These are phyloP conservation scores for Chytriomyces hyalinus DNA, from an alignment of 192 early-diverging fungal species.

Conservation along the genomic window DNA sequence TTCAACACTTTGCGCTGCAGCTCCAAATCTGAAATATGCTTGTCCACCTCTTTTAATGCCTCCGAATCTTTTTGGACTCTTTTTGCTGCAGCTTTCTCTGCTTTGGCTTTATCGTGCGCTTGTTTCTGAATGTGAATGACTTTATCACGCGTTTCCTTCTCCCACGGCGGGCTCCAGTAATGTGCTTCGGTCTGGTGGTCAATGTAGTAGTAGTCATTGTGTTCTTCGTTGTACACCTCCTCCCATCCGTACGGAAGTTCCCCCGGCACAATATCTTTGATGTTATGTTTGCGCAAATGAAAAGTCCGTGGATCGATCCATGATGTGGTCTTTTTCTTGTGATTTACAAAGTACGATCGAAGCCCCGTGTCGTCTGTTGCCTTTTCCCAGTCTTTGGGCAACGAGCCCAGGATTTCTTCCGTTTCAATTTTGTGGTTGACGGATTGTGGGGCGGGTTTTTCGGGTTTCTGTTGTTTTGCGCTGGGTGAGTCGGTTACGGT, in stretches of 20 bases:
- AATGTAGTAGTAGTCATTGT: constrained; percentile 38
- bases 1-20: constrained; percentile 18
- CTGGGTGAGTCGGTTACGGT: neutral
- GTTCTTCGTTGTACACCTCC: constrained; percentile 35
- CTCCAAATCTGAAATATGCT: constrained; percentile 25
- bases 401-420: constrained; percentile 44
- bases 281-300: constrained; percentile 44
- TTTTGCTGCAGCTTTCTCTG: constrained; percentile 12
- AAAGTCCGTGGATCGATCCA: constrained; percentile 57
- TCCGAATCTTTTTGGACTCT: neutral
- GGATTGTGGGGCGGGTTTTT: constrained; percentile 11
- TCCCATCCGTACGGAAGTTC: constrained; percentile 51
- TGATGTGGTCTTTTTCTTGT: constrained; percentile 50
- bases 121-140: constrained; percentile 31
- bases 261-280: constrained; percentile 47
- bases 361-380: constrained; percentile 25
- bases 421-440: constrained; percentile 46
- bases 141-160: constrained; percentile 23
- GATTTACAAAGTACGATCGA: constrained; percentile 52
- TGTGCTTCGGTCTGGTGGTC: constrained; percentile 44
- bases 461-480: neutral
- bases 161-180: constrained; percentile 44
- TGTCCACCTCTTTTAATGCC: constrained; percentile 34
- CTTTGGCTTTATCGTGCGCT: constrained; percentile 27
- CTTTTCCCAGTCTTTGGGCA: constrained; percentile 47